phyloP scores from a whole-genome alignment of 2,329 filamentous ascomycete genomes.

The Phyllosticta capitalensis region DNA sequence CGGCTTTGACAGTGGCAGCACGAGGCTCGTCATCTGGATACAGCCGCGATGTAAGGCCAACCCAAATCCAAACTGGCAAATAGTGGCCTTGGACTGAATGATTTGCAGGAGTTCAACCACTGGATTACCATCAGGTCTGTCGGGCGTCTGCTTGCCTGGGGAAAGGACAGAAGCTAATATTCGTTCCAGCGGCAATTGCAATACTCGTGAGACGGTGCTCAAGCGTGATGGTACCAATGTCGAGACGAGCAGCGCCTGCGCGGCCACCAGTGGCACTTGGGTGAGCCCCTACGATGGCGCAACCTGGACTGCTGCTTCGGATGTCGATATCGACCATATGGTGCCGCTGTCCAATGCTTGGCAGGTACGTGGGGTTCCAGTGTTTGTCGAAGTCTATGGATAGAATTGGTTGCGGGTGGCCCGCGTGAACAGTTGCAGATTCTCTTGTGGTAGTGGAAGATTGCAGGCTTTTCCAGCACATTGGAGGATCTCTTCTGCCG shows the following conservation, averaged over 20 bases:
- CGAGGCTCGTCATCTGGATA: conserved; percentile 50
- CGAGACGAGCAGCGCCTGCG: conserved; percentile 49
- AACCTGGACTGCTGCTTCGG: conserved; percentile 56
- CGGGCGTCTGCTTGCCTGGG: neutral
- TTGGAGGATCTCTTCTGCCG: neutral
- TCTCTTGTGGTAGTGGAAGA: neutral
- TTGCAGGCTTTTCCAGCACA: neutral
- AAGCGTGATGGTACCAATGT: conserved; percentile 63
- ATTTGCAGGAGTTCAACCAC: conserved; percentile 5
- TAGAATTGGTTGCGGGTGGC: conserved; percentile 5
- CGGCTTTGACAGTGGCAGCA: conserved; percentile 47
- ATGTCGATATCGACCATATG: conserved; percentile 77
- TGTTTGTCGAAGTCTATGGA: neutral
- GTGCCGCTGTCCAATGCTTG: conserved; percentile 74
- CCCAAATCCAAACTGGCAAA: conserved; percentile 49
- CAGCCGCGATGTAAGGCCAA: conserved; percentile 56
- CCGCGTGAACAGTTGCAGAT: too few species aligned
- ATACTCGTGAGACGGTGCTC: conserved; percentile 64
- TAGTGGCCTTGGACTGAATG: neutral
- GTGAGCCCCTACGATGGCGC: conserved; percentile 63
- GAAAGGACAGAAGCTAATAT: neutral
- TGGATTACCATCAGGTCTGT: conserved; percentile 7
- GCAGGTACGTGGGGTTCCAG: conserved; percentile 43
- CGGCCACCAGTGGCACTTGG: conserved; percentile 59
- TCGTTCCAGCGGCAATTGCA: conserved; percentile 48